These are phyloP conservation scores for Russula dissimulans DNA, from an alignment of 768 basidiomycete species.

Conservation along the genomic window DNA sequence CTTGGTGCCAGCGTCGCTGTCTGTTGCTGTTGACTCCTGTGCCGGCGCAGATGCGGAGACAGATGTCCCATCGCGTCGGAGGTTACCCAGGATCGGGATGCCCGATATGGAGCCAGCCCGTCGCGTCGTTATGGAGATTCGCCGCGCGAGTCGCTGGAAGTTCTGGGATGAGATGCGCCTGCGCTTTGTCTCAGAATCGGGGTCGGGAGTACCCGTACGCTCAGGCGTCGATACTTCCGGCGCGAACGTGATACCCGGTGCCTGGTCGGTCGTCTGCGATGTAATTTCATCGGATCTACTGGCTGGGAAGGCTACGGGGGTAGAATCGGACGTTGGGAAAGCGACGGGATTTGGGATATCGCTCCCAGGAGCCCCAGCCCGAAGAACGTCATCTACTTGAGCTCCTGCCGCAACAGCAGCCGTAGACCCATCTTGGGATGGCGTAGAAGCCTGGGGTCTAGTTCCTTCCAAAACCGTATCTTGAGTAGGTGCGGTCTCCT, in stretches of 20 bases:
- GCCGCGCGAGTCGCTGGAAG: slow-evolving; percentile 70
- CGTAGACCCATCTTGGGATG: not conserved
- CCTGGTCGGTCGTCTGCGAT: slow-evolving; percentile 24
- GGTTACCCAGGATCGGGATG: slow-evolving; percentile 38
- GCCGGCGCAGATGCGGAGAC: slow-evolving; percentile 21
- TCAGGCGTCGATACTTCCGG: slow-evolving; percentile 46
- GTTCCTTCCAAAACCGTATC: not conserved
- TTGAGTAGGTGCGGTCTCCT: slow-evolving; percentile 15
- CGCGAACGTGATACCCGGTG: slow-evolving; percentile 60
- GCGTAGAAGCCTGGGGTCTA: not conserved
- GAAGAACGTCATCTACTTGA: slow-evolving; percentile 25
- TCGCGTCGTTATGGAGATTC: slow-evolving; percentile 57
- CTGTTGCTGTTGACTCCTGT: slow-evolving; percentile 3
- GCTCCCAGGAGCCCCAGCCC: slow-evolving; percentile 25
- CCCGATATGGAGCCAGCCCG: slow-evolving; percentile 39
- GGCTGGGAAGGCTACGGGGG: slow-evolving; percentile 27
- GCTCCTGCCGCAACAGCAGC: slow-evolving; percentile 23
- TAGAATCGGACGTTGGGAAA: slow-evolving; percentile 29
- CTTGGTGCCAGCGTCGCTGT: not conserved
- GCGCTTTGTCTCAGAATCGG: slow-evolving; percentile 65
- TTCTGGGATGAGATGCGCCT: slow-evolving; percentile 80
- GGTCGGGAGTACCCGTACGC: slow-evolving; percentile 64
- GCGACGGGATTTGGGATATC: slow-evolving; percentile 23
- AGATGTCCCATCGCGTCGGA: slow-evolving; percentile 42
- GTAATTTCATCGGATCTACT: slow-evolving; percentile 24